A percentile compares a stretch with the other conserved stretches of the same genome.
These are phyloP conservation scores for Nicotiana undulata DNA, from an alignment of 257 asterid species.

Conservation along the genomic window DNA sequence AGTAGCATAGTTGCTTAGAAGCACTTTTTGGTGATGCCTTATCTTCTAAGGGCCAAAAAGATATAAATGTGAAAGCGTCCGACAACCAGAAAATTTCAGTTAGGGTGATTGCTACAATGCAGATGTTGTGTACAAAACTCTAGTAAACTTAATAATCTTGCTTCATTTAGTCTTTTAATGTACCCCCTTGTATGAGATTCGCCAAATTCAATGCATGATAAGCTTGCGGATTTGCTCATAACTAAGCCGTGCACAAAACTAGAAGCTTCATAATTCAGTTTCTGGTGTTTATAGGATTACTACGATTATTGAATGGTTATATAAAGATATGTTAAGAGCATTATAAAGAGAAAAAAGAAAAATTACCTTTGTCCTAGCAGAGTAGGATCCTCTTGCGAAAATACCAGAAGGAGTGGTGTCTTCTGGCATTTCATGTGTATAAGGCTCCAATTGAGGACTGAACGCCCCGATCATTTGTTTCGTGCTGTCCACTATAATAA, in stretches of 20 bases:
- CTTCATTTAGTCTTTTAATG: not conserved
- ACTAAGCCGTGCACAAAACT: not conserved
- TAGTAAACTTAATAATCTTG: not conserved
- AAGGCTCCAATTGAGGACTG: conserved; percentile 89
- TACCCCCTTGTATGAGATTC: not conserved
- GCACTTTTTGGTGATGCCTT: not conserved
- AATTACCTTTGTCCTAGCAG: conserved; percentile 81
- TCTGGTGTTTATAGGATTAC: not conserved
- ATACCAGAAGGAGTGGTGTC: conserved; percentile 93
- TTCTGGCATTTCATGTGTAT: conserved; percentile 82
- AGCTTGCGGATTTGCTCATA: not conserved
- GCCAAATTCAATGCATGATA: not conserved
- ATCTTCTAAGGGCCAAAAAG: not conserved
- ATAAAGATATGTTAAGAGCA: not conserved
- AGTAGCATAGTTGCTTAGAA: too few species aligned
- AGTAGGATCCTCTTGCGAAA: conserved; percentile 85
- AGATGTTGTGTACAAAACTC: not conserved
- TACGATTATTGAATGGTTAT: not conserved
- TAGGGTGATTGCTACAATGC: not conserved
- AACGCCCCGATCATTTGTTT: conserved; percentile 95
- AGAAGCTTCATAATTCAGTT: not conserved
- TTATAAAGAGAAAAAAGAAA: not conserved
- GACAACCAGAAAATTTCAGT: not conserved
- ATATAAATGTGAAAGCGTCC: not conserved
- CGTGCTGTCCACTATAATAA: conserved; percentile 64